A percentile compares a stretch with the other conserved stretches of the same genome.
Conservation (phyloP, 345 rosid genomes). For the Salix caprea region DNA sequence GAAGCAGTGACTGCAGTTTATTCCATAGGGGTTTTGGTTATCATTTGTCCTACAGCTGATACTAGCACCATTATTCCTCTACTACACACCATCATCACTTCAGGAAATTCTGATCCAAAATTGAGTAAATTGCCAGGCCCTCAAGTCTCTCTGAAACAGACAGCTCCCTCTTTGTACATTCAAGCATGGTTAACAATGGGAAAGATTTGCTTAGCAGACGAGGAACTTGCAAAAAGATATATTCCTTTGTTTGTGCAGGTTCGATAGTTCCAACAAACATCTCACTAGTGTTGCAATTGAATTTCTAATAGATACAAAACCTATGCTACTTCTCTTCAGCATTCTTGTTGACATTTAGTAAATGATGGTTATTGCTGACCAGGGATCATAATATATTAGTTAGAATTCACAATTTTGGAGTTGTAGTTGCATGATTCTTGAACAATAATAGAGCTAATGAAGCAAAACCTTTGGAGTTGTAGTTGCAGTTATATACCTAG, state of each 20-base stretch:
- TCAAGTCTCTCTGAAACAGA: constrained; percentile 53
- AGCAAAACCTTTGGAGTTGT: not conserved
- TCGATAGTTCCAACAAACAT: constrained; percentile 9
- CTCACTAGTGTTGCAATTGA: not conserved
- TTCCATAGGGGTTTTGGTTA: constrained; percentile 73
- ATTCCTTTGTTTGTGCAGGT: constrained; percentile 95
- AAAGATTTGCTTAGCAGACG: constrained; percentile 83
- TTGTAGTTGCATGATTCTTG: not conserved
- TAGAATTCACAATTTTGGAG: not conserved
- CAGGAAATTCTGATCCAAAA: constrained; percentile 59
- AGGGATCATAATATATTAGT: not conserved
- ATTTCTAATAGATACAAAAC: not conserved
- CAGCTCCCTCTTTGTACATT: constrained; percentile 62
- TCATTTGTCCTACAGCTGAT: constrained; percentile 70
- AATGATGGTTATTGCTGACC: not conserved
- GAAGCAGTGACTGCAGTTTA: constrained; percentile 64
- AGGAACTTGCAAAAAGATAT: constrained; percentile 78
- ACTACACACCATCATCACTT: constrained; percentile 72
- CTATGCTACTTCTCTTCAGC: not conserved
- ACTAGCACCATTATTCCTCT: constrained; percentile 54
- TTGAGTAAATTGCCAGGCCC: constrained; percentile 53
- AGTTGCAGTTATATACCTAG: too few species aligned
- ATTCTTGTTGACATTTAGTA: not conserved
- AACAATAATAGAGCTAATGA: not conserved
- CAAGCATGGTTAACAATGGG: constrained; percentile 95